A percentile compares a stretch with the other conserved stretches of the same genome.
Conservation (phyloP, 345 rosid species). For the Hevea brasiliensis region DNA sequence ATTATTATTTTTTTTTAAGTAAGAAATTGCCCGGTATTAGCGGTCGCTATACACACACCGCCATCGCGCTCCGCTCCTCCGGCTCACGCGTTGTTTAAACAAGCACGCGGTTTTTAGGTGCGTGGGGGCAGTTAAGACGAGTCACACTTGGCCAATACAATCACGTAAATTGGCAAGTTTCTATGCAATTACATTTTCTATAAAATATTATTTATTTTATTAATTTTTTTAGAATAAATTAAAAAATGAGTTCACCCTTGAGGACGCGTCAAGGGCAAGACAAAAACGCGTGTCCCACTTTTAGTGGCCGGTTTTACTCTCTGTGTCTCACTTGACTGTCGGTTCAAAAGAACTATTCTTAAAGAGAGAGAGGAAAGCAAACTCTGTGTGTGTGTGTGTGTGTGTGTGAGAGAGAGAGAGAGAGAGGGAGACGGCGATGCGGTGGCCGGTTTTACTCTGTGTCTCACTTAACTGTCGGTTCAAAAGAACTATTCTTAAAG, state of each 20-base stretch:
- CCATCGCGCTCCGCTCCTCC: neutral
- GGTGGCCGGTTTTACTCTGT: too few relatives aligned
- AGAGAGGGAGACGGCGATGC: slow-evolving; percentile 12
- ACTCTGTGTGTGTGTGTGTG: neutral
- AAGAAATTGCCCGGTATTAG: too few relatives aligned
- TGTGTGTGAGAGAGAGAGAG: too few relatives aligned
- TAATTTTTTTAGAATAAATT: too few relatives aligned
- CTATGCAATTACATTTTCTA: too few relatives aligned
- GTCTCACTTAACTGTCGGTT: slow-evolving; percentile 16
- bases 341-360: slow-evolving; percentile 15
- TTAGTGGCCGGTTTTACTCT: slow-evolving; percentile 8
- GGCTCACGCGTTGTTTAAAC: too few relatives aligned
- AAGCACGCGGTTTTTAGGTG: neutral
- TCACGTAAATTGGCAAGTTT: neutral
- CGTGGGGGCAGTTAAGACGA: neutral
- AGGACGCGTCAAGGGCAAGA: slow-evolving; percentile 25
- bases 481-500: slow-evolving; percentile 10
- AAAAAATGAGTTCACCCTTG: neutral
- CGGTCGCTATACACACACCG: too few relatives aligned
- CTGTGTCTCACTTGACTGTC: slow-evolving; percentile 11
- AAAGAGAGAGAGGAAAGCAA: neutral
- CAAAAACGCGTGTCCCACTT: slow-evolving; percentile 18
- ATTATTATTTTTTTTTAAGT: too few relatives aligned
- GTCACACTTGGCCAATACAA: neutral
- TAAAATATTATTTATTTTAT: too few relatives aligned